Percentiles rank a stretch among this genome's conserved stretches.
phyloP scores from a whole-genome alignment of 2,329 filamentous ascomycete genomes.

The Fusarium ambrosium region DNA sequence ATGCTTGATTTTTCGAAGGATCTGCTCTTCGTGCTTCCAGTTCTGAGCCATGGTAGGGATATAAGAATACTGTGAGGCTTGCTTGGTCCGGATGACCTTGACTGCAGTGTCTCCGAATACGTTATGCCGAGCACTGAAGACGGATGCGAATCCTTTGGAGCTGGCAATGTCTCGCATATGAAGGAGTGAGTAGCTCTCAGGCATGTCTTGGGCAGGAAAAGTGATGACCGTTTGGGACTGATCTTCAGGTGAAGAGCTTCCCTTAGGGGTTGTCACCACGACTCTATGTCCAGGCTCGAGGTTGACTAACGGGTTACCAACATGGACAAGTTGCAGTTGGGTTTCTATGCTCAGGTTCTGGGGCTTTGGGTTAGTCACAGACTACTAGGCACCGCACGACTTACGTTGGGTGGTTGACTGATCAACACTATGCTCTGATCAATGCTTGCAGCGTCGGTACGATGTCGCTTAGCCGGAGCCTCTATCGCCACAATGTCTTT shows the following conservation, averaged over 20 bases:
- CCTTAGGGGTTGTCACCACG: no score
- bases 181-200: not conserved
- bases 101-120: not conserved
- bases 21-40: not conserved
- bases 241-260: no score
- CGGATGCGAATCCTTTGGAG: not conserved
- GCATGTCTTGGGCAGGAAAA: not conserved
- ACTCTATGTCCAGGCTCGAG: not conserved
- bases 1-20: not conserved
- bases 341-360: not conserved
- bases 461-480: not conserved
- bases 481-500: not conserved
- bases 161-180: not conserved
- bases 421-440: not conserved
- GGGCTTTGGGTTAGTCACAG: no score
- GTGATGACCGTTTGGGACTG: no score
- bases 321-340: not conserved
- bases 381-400: not conserved
- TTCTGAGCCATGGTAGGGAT: not conserved
- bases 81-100: not conserved
- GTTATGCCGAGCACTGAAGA: not conserved
- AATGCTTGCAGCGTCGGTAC: not conserved
- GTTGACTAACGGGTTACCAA: not conserved
- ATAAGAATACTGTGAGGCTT: not conserved
- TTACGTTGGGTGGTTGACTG: not conserved